phyloP scores from a whole-genome alignment of 78 protist genomes.

The Chrysochromulina tobinii region DNA sequence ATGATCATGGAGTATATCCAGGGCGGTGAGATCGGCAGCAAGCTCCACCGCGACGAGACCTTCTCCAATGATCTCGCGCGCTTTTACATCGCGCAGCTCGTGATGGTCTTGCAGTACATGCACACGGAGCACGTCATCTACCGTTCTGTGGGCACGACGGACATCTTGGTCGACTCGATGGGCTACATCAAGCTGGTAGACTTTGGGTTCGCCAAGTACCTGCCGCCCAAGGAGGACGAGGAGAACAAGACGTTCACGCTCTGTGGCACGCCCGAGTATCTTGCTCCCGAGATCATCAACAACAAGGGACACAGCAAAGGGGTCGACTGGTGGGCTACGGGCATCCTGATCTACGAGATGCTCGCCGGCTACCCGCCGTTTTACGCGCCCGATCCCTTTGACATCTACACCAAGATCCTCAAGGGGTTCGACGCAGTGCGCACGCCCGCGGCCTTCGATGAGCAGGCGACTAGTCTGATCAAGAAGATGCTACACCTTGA shows the following conservation, averaged over 20 bases:
- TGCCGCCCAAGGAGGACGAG: background rate
- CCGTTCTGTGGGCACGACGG: slow-evolving; percentile 35
- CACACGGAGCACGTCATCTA: slow-evolving; percentile 39
- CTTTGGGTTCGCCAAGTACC: slow-evolving; percentile 14
- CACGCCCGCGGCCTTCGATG: slow-evolving; percentile 85
- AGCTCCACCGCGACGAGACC: slow-evolving; percentile 50
- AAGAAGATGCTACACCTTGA: slow-evolving; percentile 78
- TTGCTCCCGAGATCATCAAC: slow-evolving; percentile 88
- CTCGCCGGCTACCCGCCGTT: slow-evolving; percentile 85
- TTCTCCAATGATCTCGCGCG: slow-evolving; percentile 51
- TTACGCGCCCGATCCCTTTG: slow-evolving; percentile 81
- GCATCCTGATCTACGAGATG: slow-evolving; percentile 77
- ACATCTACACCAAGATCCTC: slow-evolving; percentile 87
- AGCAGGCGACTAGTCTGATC: slow-evolving; percentile 79
- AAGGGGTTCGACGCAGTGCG: slow-evolving; percentile 54
- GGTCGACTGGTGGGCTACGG: slow-evolving; percentile 97
- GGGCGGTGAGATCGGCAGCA: slow-evolving; percentile 90
- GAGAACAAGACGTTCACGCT: slow-evolving; percentile 83
- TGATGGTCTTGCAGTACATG: slow-evolving; percentile 42
- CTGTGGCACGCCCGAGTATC: slow-evolving; percentile 92
- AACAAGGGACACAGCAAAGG: slow-evolving; percentile 88
- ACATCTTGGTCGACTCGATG: background rate
- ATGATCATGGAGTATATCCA: slow-evolving; percentile 72
- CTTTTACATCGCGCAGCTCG: slow-evolving; percentile 54
- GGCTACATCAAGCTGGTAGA: slow-evolving; percentile 19